Evolutionary conservation across 2,329 filamentous ascomycete species (phyloP).

Genomic region (Cyphellophora europaea): DNA sequence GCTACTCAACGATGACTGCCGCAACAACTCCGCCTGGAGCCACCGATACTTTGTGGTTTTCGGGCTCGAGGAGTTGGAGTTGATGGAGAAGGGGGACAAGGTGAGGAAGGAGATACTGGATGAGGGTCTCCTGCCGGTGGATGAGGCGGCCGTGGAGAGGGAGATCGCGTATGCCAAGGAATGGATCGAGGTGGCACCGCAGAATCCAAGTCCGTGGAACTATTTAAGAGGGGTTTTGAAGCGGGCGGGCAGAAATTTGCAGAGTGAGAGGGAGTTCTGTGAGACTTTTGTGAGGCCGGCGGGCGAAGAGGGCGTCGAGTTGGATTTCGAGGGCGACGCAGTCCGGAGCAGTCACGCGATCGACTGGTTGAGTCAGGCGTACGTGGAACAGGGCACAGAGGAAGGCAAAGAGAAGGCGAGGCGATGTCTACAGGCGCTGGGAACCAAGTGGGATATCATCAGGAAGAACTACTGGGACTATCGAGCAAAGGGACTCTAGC

Average conservation of each 20-base stretch:
- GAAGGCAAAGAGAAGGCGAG: conserved; percentile 48
- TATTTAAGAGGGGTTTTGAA: conserved; percentile 71
- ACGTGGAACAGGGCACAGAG: conserved; percentile 32
- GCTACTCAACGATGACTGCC: conserved; percentile 69
- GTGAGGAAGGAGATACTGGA: conserved; percentile 4
- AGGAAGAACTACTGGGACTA: conserved; percentile 90
- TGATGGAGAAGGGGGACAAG: conserved; percentile 4
- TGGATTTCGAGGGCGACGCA: conserved; percentile 20
- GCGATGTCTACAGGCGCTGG: conserved; percentile 62
- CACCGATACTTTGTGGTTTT: conserved; percentile 94
- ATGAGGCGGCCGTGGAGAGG: conserved; percentile 55
- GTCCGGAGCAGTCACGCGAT: conserved; percentile 54
- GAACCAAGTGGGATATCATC: conserved; percentile 82
- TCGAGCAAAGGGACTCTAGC: conserved; percentile 27
- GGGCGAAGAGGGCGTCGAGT: conserved; percentile 32
- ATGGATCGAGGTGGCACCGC: conserved; percentile 69
- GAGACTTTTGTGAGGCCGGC: conserved; percentile 39
- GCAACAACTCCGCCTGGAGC: conserved; percentile 97
- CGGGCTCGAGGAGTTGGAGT: conserved; percentile 36
- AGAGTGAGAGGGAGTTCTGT: conserved; percentile 44
- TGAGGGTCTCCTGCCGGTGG: conserved; percentile 36
- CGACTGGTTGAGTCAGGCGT: conserved; percentile 40
- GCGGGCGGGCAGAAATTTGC: conserved; percentile 48
- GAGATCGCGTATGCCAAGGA: conserved; percentile 67
- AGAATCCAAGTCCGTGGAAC: conserved; percentile 93